Percentiles rank a stretch among this genome's conserved stretches.
Evolutionary conservation across 495 filamentous ascomycete genomes (phyloP).

Genomic region (Trichoderma erinaceum): DNA sequence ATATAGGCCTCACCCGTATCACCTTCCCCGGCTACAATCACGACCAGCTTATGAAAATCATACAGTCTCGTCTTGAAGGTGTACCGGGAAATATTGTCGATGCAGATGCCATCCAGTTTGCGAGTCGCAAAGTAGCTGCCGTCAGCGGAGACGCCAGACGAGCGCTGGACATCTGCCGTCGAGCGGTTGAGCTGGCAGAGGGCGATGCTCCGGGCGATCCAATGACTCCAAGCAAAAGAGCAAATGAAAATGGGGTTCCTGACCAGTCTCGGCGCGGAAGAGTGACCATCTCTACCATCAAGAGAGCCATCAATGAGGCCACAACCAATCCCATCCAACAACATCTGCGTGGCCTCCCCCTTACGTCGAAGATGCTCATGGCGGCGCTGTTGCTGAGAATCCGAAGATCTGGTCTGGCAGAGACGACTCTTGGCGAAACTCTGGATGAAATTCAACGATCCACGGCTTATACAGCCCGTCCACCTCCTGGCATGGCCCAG

Average conservation of each 20-base stretch:
- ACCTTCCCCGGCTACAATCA: conserved; percentile 97
- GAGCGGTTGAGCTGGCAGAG: conserved; percentile 94
- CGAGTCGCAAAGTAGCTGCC: conserved; percentile 90
- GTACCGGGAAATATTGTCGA: conserved; percentile 89
- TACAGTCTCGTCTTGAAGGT: conserved; percentile 77
- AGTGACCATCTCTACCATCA: conserved; percentile 54
- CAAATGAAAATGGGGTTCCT: conserved; percentile 18
- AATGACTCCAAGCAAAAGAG: conserved; percentile 35
- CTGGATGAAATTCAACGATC: conserved; percentile 76
- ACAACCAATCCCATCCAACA: conserved; percentile 88
- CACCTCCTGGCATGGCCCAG: conserved; percentile 20
- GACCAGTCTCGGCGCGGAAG: conserved; percentile 29
- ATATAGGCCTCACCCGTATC: conserved; percentile 67
- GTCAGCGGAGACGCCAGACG: conserved; percentile 91
- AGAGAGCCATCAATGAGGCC: conserved; percentile 90
- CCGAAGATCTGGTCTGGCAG: conserved; percentile 75
- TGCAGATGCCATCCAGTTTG: conserved; percentile 91
- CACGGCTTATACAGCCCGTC: conserved; percentile 21
- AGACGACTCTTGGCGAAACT: conserved; percentile 85
- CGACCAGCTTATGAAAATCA: conserved; percentile 96
- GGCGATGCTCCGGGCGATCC: conserved; percentile 44
- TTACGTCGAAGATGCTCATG: conserved; percentile 78
- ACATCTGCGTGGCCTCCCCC: conserved; percentile 72
- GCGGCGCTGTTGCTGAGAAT: conserved; percentile 71
- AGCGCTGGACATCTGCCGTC: conserved; percentile 89